Conservation (phyloP, 176 grass and related monocot species). For the Coix lacrymajobi region DNA sequence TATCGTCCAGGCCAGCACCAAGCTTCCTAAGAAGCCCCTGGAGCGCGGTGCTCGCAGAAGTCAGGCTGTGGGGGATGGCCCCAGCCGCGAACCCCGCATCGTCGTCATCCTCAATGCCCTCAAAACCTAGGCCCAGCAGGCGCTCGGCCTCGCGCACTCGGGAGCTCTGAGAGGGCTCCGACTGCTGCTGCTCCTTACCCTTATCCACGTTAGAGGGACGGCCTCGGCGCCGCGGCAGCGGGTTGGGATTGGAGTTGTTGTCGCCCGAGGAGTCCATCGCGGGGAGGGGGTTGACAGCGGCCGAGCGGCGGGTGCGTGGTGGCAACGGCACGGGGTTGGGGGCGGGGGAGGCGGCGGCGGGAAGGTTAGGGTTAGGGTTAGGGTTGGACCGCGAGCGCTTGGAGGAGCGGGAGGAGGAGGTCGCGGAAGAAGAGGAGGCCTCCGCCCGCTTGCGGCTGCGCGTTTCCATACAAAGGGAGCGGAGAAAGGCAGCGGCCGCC, state of each 20-base stretch:
- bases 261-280: constrained; percentile 52
- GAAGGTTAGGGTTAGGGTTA: constrained; percentile 35
- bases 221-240: constrained; percentile 44
- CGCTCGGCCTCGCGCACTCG: constrained; percentile 58
- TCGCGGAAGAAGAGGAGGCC: constrained; percentile 83
- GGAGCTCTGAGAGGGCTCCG: constrained; percentile 42
- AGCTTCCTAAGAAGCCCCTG: constrained; percentile 81
- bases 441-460: constrained; percentile 96
- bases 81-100: constrained; percentile 47
- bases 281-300: not conserved
- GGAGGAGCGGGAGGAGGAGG: constrained; percentile 33
- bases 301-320: constrained; percentile 27
- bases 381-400: constrained; percentile 38
- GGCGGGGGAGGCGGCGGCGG: not conserved
- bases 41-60: constrained; percentile 67
- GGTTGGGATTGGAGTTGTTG: constrained; percentile 45
- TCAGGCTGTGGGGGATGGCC: constrained; percentile 61
- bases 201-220: constrained; percentile 43
- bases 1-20: constrained; percentile 73
- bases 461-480: constrained; percentile 85
- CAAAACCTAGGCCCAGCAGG: constrained; percentile 59
- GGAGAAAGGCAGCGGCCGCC: constrained; percentile 17
- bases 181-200: constrained; percentile 70
- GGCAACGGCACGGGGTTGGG: not conserved
- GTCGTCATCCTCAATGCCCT: constrained; percentile 54